Evolutionary conservation across 1,139 yeast genomes (phyloP).

Genomic region (Hyphopichia khmerensis): DNA sequence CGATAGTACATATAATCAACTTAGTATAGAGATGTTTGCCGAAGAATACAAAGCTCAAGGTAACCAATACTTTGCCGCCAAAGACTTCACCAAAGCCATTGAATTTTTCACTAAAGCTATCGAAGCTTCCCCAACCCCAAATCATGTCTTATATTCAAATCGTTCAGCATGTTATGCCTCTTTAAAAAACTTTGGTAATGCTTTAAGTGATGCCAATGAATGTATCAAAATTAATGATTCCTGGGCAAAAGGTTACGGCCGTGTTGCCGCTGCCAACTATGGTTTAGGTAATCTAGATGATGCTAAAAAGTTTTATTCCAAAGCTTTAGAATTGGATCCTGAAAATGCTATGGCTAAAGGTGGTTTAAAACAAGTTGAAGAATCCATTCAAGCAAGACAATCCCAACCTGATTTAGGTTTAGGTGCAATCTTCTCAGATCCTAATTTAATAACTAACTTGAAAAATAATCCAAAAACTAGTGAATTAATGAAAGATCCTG

Average conservation of each 20-base stretch:
- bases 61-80: slow-evolving; percentile 86
- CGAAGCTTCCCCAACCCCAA: slow-evolving; percentile 75
- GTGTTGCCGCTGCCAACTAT: slow-evolving; percentile 90
- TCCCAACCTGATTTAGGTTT: slow-evolving; percentile 71
- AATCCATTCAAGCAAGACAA: slow-evolving; percentile 45
- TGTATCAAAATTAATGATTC: slow-evolving; percentile 75
- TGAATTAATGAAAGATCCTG: slow-evolving; percentile 84
- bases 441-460: slow-evolving; percentile 72
- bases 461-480: slow-evolving; percentile 84
- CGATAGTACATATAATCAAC: neutral
- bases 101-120: slow-evolving; percentile 85
- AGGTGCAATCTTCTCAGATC: slow-evolving; percentile 77
- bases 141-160: slow-evolving; percentile 88
- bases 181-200: slow-evolving; percentile 66
- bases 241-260: slow-evolving; percentile 95
- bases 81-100: slow-evolving; percentile 78
- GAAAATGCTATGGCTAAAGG: slow-evolving; percentile 82
- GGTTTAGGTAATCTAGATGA: slow-evolving; percentile 79
- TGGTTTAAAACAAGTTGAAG: slow-evolving; percentile 71
- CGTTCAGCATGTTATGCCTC: slow-evolving; percentile 94
- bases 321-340: slow-evolving; percentile 83
- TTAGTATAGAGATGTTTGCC: slow-evolving; percentile 42
- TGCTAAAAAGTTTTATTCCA: slow-evolving; percentile 67
- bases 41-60: slow-evolving; percentile 82
- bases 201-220: slow-evolving; percentile 79